Conservation (phyloP, 768 basidiomycete genomes). For the Dioszegia aurantiaca region DNA sequence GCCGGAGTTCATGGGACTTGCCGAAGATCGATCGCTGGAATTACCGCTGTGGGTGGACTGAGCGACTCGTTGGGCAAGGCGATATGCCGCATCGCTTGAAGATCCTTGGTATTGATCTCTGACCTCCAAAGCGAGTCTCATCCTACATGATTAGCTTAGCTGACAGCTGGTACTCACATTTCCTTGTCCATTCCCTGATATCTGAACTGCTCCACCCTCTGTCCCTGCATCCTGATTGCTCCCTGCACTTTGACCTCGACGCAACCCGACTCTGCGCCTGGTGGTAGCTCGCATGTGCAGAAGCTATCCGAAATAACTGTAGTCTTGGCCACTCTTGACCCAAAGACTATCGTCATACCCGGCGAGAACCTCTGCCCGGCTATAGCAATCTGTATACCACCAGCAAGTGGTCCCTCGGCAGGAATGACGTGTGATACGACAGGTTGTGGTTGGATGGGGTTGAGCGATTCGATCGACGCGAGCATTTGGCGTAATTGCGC, state of each 20-base stretch:
- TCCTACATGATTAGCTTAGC: constrained; percentile 18
- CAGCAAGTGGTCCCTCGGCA: constrained; percentile 69
- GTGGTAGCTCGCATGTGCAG: constrained; percentile 83
- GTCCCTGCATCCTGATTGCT: constrained; percentile 51
- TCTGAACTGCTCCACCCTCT: constrained; percentile 28
- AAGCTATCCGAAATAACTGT: constrained; percentile 80
- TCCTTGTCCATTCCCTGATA: constrained; percentile 41
- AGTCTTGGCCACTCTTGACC: constrained; percentile 62
- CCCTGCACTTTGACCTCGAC: constrained; percentile 89
- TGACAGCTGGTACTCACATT: constrained; percentile 20
- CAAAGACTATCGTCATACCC: constrained; percentile 72
- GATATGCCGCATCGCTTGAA: constrained; percentile 36
- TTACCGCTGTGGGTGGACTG: constrained; percentile 12
- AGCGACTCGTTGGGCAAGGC: constrained; percentile 37
- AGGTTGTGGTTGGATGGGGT: constrained; percentile 55
- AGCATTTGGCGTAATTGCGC: constrained; percentile 17
- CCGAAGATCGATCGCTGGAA: constrained; percentile 32
- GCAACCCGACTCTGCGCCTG: constrained; percentile 72
- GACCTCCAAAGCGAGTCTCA: constrained; percentile 39
- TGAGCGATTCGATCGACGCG: not conserved
- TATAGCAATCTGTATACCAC: constrained; percentile 91
- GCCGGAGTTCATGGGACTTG: constrained; percentile 21
- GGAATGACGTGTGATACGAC: constrained; percentile 57
- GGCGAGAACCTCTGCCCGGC: constrained; percentile 77
- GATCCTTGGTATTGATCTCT: constrained; percentile 38